Base-by-base conservation (phyloP, 2,329 filamentous ascomycete genomes). In the Paraphaeosphaeria sporulosa region DNA sequence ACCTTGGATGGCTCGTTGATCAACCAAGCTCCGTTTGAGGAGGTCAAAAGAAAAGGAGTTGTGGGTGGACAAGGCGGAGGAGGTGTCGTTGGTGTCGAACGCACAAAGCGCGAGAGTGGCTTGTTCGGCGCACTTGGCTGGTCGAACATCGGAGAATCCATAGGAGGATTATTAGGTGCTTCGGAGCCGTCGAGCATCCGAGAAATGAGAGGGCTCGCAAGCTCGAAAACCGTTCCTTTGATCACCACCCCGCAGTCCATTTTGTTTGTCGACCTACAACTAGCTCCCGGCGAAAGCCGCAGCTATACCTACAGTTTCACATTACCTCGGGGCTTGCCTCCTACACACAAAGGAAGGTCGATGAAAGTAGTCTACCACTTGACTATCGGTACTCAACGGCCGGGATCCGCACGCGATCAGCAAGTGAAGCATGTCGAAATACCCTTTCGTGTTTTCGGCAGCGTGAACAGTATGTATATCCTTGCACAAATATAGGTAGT, bases 191-290 rank as follows among this genome's bases (percentile, higher is more conserved):
- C 94, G 79, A 96, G 91, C 60, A 94, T 99, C 74, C 93, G 94
- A 71, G 94, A 98, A 74, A 97, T 98, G 92, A 90, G 94, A 65
- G 92, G 91, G 3, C 90, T 91, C 53, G 91, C 90, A 27, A 95
- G 90, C 75, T 91, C 93, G 34, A 94, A 93, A 74, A 90, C 92
- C 2, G 90, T 99, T 46, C 95, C 95, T 0, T 82, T 99, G 49
- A 84, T 99, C n/a, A 95, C 92, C 17, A 98, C 94, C 5, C 94
- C 94, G 1, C 95, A 98, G 79, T 97, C 93, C 1, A 92, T 99
- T 62, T 81, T 99, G 13, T 99, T 99, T 76, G 95, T 99, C 55
- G 94, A 99, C 76, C 82, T 99, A 58, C 89, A 90, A 69, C 85
- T 99, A 23, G 89, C 86, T 7, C 94, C 95, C 0, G 95, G 94